Conservation (phyloP, 2,329 filamentous ascomycete genomes). For the Xylariaceae sp. region DNA sequence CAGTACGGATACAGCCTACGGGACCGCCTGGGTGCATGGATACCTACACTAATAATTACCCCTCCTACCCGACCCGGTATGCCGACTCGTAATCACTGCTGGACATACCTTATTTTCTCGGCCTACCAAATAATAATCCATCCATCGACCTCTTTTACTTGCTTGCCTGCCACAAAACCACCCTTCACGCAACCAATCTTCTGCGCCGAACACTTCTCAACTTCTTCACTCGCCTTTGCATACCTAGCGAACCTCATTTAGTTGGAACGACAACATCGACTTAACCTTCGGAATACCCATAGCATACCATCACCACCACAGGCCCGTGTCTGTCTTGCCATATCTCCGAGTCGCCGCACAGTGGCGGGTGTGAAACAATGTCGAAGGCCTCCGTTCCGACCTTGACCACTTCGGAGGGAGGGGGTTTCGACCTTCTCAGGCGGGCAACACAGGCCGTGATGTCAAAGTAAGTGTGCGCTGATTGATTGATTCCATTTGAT, state of each 20-base stretch:
- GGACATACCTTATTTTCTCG: not conserved
- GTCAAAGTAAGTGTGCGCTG: slow-evolving; percentile 49
- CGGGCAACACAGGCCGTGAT: slow-evolving; percentile 58
- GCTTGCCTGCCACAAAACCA: not conserved
- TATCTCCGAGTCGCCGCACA: slow-evolving; percentile 13
- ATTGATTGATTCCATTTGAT: slow-evolving; percentile 14
- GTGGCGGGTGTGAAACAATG: slow-evolving; percentile 17
- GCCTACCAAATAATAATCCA: not conserved
- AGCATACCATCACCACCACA: not conserved
- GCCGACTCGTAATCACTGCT: slow-evolving; percentile 7
- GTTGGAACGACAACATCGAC: slow-evolving; percentile 3
- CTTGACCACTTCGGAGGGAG: slow-evolving; percentile 51
- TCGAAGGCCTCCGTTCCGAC: slow-evolving; percentile 10
- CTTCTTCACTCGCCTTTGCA: slow-evolving; percentile 9
- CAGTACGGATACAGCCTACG: not conserved
- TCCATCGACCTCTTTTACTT: not conserved
- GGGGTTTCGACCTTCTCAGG: slow-evolving; percentile 50
- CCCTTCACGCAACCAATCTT: slow-evolving; percentile 13
- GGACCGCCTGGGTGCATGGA: not conserved
- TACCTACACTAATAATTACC: slow-evolving; percentile 8
- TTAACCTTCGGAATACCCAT: not conserved
- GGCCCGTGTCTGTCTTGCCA: slow-evolving; percentile 4
- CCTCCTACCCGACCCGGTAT: slow-evolving; percentile 22
- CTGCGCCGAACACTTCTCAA: slow-evolving; percentile 18
- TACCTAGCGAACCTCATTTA: slow-evolving; percentile 10